Evolutionary conservation across 805 yeast genomes (phyloP), one percentile per base, ranked within the genome.

Genomic region (Spathaspora gorwiae): DNA sequence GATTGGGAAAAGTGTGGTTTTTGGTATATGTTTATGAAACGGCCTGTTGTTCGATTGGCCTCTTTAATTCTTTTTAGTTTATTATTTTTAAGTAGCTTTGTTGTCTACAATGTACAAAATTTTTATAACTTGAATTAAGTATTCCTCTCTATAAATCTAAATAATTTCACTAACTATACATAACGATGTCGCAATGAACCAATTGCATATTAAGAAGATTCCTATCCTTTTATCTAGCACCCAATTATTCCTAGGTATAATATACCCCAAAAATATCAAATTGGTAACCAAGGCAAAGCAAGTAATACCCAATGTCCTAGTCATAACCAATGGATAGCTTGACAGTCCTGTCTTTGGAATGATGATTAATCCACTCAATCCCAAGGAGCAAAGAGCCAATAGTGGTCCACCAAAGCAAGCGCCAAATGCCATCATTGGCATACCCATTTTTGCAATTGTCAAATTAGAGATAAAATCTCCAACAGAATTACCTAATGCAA

Each of bases 381-480:
- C 97, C 48, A 92, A 66, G 0, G 97, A 95, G 35, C 90, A 71
- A 9, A 94, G 67, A 43, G 90, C 84, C 36, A 94, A 61, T 46
- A 92, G 65, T 0, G 98, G 98, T 1, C 97, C 89, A 0, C 97
- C 98, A 61, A 90, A 85, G 57, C 98, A 90, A 0, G 97, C 97
- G 27, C 94, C 87, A n/a, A 94, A 70, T 0, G 97, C 97, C 86
- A 92, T 86, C 39, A 85, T 74, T 0, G 96, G 87, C 66, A 80
- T 82, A 0, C 96, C 96, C 74, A 87, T 77, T 46, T 70, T 70
- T 0, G 96, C 90, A 26, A 92, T 79, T 0, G 95, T 84, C 32
- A 84, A 61, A 54, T 92, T 89, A 0, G 97, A 84, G 1, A 90
- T 81, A 39, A 90, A 68, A 58, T 92, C 99, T 6, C 98, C 97